phyloP scores from a whole-genome alignment of 495 filamentous ascomycete species.

The Stereocaulon alpinum region DNA sequence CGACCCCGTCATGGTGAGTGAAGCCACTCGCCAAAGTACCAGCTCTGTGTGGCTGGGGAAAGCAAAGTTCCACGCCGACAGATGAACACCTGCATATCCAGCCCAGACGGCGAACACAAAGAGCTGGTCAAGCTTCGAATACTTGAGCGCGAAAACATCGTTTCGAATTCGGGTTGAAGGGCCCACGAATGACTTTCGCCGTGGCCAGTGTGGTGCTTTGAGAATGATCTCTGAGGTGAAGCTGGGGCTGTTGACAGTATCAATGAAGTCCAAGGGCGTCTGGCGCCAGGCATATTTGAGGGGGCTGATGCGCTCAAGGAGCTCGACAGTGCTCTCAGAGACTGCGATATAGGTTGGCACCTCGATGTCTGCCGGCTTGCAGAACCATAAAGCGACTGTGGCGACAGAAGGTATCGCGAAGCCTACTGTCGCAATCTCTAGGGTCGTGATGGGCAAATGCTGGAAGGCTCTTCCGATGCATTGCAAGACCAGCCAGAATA shows the following conservation, averaged over 20 bases:
- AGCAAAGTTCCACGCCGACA: neutral
- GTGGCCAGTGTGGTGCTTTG: constrained; percentile 23
- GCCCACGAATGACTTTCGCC: no score
- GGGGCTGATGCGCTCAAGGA: constrained; percentile 13
- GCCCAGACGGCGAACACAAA: no score
- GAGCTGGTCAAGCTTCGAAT: neutral
- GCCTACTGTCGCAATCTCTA: constrained; percentile 26
- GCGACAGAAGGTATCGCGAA: constrained; percentile 25
- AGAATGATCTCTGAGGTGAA: neutral
- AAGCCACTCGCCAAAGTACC: neutral
- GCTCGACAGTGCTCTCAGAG: constrained; percentile 15
- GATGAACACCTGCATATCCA: neutral
- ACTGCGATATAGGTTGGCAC: constrained; percentile 9
- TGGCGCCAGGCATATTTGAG: no score
- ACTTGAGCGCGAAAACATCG: constrained; percentile 13
- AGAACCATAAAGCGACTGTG: constrained; percentile 19
- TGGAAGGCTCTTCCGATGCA: constrained; percentile 16
- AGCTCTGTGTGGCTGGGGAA: neutral
- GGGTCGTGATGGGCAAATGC: constrained; percentile 21
- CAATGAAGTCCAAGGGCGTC: constrained; percentile 28
- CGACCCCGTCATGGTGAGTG: neutral
- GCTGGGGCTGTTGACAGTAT: neutral
- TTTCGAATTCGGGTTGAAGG: constrained; percentile 17
- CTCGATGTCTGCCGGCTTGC: constrained; percentile 27
- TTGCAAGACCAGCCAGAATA: constrained; percentile 24